These are phyloP conservation scores for Amanita subjunquillea DNA, from an alignment of 768 basidiomycete species.

Conservation along the genomic window DNA sequence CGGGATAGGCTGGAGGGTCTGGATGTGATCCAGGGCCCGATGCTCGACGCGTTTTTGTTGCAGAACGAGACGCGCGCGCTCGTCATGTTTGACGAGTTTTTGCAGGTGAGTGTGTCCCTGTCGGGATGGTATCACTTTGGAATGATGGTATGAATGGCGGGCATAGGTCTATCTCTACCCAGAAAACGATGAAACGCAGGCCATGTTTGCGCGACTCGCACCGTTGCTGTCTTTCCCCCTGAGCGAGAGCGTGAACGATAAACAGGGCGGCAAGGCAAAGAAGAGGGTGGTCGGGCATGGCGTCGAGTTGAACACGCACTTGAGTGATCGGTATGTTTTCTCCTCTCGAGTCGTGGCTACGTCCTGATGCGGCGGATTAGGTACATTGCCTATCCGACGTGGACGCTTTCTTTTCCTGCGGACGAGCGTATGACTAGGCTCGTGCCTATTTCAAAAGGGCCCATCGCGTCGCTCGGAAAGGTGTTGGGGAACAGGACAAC, in stretches of 20 bases:
- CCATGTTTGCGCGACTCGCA: slow-evolving; percentile 32
- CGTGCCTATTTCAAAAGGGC: slow-evolving; percentile 32
- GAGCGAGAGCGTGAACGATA: slow-evolving; percentile 20
- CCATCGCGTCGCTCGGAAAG: slow-evolving; percentile 71
- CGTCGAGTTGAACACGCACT: slow-evolving; percentile 28
- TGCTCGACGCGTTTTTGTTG: slow-evolving; percentile 50
- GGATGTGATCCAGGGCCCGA: slow-evolving; percentile 49
- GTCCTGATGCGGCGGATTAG: slow-evolving; percentile 13
- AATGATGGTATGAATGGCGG: neutral
- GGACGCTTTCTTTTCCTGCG: slow-evolving; percentile 48
- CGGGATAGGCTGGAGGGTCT: slow-evolving; percentile 39
- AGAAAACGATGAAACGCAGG: slow-evolving; percentile 33
- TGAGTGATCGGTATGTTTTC: slow-evolving; percentile 18
- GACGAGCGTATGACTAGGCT: slow-evolving; percentile 50
- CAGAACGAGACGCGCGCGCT: slow-evolving; percentile 37
- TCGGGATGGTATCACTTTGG: neutral
- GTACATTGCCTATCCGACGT: slow-evolving; percentile 49
- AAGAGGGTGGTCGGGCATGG: slow-evolving; percentile 51
- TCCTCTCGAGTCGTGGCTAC: neutral
- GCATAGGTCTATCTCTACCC: slow-evolving; percentile 59
- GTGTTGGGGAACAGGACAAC: slow-evolving; percentile 83
- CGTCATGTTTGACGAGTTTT: slow-evolving; percentile 63
- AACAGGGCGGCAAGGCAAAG: slow-evolving; percentile 16
- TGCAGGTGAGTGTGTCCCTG: slow-evolving; percentile 42
- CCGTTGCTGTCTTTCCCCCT: slow-evolving; percentile 48